Conservation (phyloP, 805 yeast genomes). For the Myxozyma vanderwaltii region DNA sequence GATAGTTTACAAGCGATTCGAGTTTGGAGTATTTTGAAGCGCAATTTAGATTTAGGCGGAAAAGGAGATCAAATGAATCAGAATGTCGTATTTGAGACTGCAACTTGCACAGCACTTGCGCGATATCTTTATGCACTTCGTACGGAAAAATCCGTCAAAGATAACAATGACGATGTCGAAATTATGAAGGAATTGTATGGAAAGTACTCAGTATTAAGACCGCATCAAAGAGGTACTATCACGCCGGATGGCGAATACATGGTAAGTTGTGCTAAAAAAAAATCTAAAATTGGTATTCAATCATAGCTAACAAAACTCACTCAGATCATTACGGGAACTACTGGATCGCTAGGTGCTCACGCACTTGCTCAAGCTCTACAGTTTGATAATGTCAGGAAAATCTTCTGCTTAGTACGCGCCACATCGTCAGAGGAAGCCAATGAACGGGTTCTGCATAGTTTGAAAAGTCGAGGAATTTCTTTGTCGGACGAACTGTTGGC, state of each 20-base stretch:
- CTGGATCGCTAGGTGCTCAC: conserved; percentile 30
- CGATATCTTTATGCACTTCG: conserved; percentile 6
- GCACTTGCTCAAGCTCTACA: conserved; percentile 8
- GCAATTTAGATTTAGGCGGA: conserved; percentile 19
- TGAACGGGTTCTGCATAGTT: conserved; percentile 11
- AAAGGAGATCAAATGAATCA: conserved; percentile 11
- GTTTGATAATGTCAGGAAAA: conserved; percentile 15
- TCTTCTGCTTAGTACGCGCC: conserved; percentile 28
- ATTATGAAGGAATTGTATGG: conserved; percentile 18
- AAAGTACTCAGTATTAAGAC: conserved; percentile 20
- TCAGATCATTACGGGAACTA: conserved; percentile 24
- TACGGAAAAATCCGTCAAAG: conserved; percentile 3
- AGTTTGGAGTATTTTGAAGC: conserved; percentile 15
- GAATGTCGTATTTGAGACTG: conserved; percentile 25
- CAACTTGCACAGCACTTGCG: conserved; percentile 15
- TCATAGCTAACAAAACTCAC: not conserved
- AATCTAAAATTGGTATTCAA: not conserved
- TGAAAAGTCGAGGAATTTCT: conserved; percentile 1
- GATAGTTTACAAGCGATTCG: conserved; percentile 25
- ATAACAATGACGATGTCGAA: conserved; percentile 6
- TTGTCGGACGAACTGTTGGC: not conserved
- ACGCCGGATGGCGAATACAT: conserved; percentile 11
- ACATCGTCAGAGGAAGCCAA: conserved; percentile 3
- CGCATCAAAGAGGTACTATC: conserved; percentile 8
- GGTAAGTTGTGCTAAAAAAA: conserved; percentile 10